Base-by-base conservation (phyloP, 2,329 filamentous ascomycete species). In the Talaromyces sp. region DNA sequence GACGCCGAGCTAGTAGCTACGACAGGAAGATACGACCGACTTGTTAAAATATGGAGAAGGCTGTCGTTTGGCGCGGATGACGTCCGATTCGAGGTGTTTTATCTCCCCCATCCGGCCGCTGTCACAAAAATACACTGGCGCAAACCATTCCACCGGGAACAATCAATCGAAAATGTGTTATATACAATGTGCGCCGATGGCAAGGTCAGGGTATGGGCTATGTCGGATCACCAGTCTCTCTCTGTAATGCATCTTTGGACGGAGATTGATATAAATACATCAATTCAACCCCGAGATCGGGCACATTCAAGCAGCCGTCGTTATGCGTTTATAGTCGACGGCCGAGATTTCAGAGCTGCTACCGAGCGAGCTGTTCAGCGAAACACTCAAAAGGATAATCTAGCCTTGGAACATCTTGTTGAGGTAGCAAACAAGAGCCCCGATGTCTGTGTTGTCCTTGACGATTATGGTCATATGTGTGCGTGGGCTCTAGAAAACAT, bases 1-100 rank as follows among this genome's bases (percentile, higher is more conserved):
- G 93, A 96, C 72, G 92, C 91, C 12, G 87, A 88, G 21, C 86
- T 96, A 62, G 91, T 97, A 57, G 93, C 92, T 19, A 92, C 90
- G 1, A 84, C 89, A 12, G 89, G 91, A 48, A 79, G 82, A 55
- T 85, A 90, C 70, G 94, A 97, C 73, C 83, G 88, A 56, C 78
- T 97, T 21, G 87, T 96, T 65, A 97, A 99, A 76, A 84, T 97
- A 67, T 99, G 95, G 94, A 86, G 92, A 64, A 85, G 93, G 57
- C 79, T 96, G 26, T 89, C 89, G 9, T 97, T 93, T 70, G 91
- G 91, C 14, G 83, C 86, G 0, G 88, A 91, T 61, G 89, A 95
- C 66, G 88, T 91, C 43, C 84, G 89, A 60, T 97, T 97, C 74
- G 93, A 97, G 68, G 88, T 96, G 68, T 87, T 88, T 29, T 97